These are phyloP conservation scores for Penicillium odoratum DNA, from an alignment of 495 filamentous ascomycete species.

Conservation along the genomic window DNA sequence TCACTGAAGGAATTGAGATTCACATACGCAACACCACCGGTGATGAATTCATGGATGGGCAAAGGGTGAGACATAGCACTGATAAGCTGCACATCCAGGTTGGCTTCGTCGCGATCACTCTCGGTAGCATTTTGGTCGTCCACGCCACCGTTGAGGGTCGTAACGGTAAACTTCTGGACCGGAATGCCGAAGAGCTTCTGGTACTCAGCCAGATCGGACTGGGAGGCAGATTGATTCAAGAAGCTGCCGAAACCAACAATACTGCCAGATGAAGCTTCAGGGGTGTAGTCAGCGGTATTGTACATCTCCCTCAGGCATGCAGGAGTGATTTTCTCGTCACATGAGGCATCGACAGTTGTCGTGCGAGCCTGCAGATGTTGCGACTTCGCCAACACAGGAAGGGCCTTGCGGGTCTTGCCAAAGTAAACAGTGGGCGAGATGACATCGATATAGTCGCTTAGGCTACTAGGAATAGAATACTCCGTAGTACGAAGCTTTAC, in stretches of 20 bases:
- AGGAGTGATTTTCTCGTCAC: slow-evolving; percentile 56
- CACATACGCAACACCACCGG: slow-evolving; percentile 53
- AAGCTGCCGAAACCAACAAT: slow-evolving; percentile 59
- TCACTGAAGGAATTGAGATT: neutral
- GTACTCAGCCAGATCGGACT: slow-evolving; percentile 34
- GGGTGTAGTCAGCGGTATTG: slow-evolving; percentile 52
- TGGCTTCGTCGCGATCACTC: slow-evolving; percentile 56
- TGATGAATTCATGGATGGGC: slow-evolving; percentile 61
- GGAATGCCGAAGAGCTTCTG: slow-evolving; percentile 36
- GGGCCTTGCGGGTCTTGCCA: slow-evolving; percentile 38
- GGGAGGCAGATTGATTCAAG: slow-evolving; percentile 48
- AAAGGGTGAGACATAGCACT: slow-evolving; percentile 55
- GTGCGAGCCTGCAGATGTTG: slow-evolving; percentile 4
- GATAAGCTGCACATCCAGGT: slow-evolving; percentile 68
- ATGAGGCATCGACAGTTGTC: slow-evolving; percentile 34
- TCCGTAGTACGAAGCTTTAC: slow-evolving; percentile 54
- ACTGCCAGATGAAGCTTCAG: slow-evolving; percentile 45
- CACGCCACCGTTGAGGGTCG: slow-evolving; percentile 54
- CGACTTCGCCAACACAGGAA: slow-evolving; percentile 18
- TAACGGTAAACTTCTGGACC: slow-evolving; percentile 55
- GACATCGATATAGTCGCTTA: slow-evolving; percentile 53
- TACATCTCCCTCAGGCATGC: slow-evolving; percentile 60
- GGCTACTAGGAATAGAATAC: slow-evolving; percentile 62
- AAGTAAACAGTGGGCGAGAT: slow-evolving; percentile 63
- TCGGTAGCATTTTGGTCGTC: slow-evolving; percentile 47